Evolutionary conservation across 208 protist genomes (phyloP).

Genomic region (Acanthamoeba lugdunensis): DNA sequence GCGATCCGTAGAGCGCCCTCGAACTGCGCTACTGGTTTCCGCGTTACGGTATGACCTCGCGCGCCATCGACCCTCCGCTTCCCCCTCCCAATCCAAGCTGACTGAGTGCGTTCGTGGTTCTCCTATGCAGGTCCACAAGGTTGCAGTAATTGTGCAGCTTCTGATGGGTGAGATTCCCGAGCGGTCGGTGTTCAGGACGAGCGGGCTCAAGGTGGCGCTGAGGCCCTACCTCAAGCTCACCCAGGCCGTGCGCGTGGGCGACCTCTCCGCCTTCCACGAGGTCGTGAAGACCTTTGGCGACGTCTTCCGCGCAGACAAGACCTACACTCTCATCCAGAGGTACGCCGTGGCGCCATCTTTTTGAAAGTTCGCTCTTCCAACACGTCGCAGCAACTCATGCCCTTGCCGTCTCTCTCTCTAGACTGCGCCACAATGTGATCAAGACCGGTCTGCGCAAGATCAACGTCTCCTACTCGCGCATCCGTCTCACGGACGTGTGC

Average conservation of each 20-base stretch:
- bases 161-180: constrained; percentile 97
- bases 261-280: constrained; percentile 93
- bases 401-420: constrained; percentile 13
- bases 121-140: constrained; percentile 87
- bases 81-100: background rate
- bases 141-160: constrained; percentile 95
- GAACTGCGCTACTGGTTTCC: constrained; percentile 93
- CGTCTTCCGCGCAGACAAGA: constrained; percentile 94
- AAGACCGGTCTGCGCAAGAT: constrained; percentile 96
- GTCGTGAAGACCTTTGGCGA: constrained; percentile 91
- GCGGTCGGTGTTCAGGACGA: constrained; percentile 86
- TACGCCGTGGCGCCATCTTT: constrained; percentile 17
- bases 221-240: constrained; percentile 95
- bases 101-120: background rate
- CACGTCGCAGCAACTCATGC: no score
- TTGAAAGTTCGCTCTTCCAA: background rate
- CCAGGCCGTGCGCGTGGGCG: constrained; percentile 91
- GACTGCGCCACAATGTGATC: constrained; percentile 97
- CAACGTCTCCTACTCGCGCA: constrained; percentile 95
- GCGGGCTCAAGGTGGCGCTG: constrained; percentile 90
- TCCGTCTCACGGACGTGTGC: constrained; percentile 95
- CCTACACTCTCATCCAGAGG: constrained; percentile 94
- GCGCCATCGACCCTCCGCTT: background rate
- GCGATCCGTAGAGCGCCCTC: constrained; percentile 96
- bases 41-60: constrained; percentile 72